phyloP scores from a whole-genome alignment of 495 filamentous ascomycete species.

The Aspergillus cristatus region DNA sequence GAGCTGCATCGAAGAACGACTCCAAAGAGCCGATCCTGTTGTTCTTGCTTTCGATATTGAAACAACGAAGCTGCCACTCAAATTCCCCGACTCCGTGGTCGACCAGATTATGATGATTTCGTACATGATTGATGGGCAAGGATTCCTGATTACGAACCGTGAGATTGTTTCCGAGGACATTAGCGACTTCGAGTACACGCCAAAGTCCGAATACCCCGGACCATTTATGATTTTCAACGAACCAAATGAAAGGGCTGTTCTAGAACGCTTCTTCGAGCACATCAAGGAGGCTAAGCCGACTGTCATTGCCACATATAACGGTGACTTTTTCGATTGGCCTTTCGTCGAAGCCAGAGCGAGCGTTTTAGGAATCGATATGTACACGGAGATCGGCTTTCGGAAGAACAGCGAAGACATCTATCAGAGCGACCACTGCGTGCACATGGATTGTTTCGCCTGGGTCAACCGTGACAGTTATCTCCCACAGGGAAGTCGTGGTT shows the following conservation, averaged over 20 bases:
- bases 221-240: constrained; percentile 98
- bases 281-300: constrained; percentile 92
- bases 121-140: constrained; percentile 99
- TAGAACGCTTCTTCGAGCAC: constrained; percentile 91
- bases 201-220: constrained; percentile 89
- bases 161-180: constrained; percentile 98
- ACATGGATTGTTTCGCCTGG: constrained; percentile 99
- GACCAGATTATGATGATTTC: constrained; percentile 99
- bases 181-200: constrained; percentile 95
- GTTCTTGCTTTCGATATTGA: constrained; percentile 98
- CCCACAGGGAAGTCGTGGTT: constrained; percentile 90
- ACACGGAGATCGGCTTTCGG: constrained; percentile 91
- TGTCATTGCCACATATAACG: constrained; percentile 98
- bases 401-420: constrained; percentile 95
- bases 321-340: constrained; percentile 99
- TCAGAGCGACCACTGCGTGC: constrained; percentile 86
- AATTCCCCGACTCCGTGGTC: constrained; percentile 92
- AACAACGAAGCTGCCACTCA: constrained; percentile 90
- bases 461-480: constrained; percentile 98
- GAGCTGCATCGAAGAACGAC: constrained; percentile 76
- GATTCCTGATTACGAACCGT: constrained; percentile 95
- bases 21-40: constrained; percentile 84
- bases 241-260: constrained; percentile 75
- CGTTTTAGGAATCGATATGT: constrained; percentile 97
- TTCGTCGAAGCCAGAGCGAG: constrained; percentile 92